Evolutionary conservation across 2,329 filamentous ascomycete genomes (phyloP).

Genomic region (Fusarium miscanthi): DNA sequence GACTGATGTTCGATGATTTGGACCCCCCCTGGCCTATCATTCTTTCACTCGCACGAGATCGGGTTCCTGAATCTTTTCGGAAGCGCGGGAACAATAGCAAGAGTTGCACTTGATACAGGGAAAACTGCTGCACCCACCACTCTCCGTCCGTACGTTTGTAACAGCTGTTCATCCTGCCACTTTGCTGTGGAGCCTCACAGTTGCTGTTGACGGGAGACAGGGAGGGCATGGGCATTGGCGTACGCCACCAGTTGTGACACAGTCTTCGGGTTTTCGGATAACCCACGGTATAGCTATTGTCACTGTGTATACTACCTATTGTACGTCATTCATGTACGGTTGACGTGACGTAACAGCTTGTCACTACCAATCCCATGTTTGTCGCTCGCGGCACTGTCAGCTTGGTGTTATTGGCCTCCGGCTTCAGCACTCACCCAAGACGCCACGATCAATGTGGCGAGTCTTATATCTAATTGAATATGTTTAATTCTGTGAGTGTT

Average conservation of each 20-base stretch:
- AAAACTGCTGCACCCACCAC: conserved; percentile 9
- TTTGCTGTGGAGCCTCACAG: conserved; percentile 28
- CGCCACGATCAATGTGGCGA: background rate
- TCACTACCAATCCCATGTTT: background rate
- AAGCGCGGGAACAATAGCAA: conserved; percentile 8
- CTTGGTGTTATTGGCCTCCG: background rate
- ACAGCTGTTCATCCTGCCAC: conserved; percentile 38
- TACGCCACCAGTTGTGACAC: conserved; percentile 40
- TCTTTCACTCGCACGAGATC: conserved; percentile 39
- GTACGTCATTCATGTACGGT: background rate
- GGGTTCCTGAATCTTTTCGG: conserved; percentile 26
- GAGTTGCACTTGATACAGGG: conserved; percentile 8
- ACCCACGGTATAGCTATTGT: conserved; percentile 14
- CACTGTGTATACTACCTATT: background rate
- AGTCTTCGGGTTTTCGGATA: conserved; percentile 39
- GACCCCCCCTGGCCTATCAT: background rate
- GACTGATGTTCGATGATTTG: conserved; percentile 27
- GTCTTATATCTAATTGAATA: background rate
- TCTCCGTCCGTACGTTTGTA: conserved; percentile 21
- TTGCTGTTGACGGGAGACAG: background rate
- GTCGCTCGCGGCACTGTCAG: background rate
- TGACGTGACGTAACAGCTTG: background rate
- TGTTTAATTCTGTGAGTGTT: too few species aligned
- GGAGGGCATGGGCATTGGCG: conserved; percentile 11
- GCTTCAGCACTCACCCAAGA: background rate